Base-by-base conservation (phyloP, 2,329 filamentous ascomycete species). In the Colletotrichum somersetense region DNA sequence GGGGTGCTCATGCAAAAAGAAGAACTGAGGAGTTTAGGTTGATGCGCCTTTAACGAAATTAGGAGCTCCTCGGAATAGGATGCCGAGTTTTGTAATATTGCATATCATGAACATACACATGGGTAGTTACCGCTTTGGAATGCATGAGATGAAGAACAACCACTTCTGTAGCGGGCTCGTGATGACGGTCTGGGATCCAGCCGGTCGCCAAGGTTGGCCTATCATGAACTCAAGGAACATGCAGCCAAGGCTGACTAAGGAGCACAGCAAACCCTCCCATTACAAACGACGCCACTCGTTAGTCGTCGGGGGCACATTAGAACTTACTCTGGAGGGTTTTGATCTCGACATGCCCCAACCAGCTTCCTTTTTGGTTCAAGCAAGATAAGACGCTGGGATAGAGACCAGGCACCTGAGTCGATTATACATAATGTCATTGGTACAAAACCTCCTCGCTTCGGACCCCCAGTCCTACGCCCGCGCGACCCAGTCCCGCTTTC, bases 401-500 rank as follows among this genome's bases (percentile, higher is more conserved):
- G n/a, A 23, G 20, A 57, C 5, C 35, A 16, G 5, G 40, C 33
- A n/a, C 62, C 42, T 30, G 5, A 46, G 10, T 18, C n/a, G 23
- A 40, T 46, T 26, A 33, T 18, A 48, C 16, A 63, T 30, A 7
- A 69, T 64, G 65, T 18, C 53, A 5, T 81, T 93, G 58, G 92
- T 90, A 1, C 79, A 82, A 64, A 84, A 90, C 76, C 88, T 93
- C 55, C 85, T 90, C 73, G 78, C 82, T 56, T 84, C 83, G 65
- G 84, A 85, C 77, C 78, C 82, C 2, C 76, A 80, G 5, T 81
- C 83, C 58, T 89, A 89, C 78, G 81, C 80, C 4, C 80, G 81
- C 38, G 91, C 92, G 14, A 93, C 91, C 0, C 89, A 91, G 72
- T 87, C 90, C 66, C 85, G 89, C 0, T 94, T 94, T 81, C 88